Evolutionary conservation across 148 eudicot genomes (phyloP).

Genomic region (Limonium bicolor): DNA sequence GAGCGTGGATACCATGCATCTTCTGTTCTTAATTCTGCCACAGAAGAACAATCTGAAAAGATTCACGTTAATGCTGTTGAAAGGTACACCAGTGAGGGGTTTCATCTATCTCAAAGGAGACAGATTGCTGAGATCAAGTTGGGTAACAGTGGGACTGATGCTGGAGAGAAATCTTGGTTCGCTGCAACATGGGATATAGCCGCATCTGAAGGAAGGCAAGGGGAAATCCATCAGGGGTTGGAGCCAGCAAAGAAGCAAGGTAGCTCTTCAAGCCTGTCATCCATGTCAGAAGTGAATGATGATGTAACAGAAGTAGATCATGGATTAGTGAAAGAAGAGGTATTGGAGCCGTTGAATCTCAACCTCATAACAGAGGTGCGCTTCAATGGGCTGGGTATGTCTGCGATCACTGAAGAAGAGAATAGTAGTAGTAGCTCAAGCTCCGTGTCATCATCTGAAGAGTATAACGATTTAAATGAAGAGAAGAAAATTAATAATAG

Average conservation of each 20-base stretch:
- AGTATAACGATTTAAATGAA: neutral
- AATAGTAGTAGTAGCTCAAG: conserved; percentile 5
- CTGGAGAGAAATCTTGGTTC: conserved; percentile 8
- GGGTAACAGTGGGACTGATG: conserved; percentile 3
- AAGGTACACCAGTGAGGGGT: conserved; percentile 3
- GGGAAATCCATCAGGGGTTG: conserved; percentile 4
- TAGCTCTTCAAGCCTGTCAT: conserved; percentile 12
- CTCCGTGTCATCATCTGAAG: conserved; percentile 1
- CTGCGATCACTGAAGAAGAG: conserved; percentile 2
- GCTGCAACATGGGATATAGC: conserved; percentile 8
- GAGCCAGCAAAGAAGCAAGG: conserved; percentile 9
- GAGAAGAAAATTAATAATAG: too few relatives aligned
- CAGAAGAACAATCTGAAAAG: conserved; percentile 10
- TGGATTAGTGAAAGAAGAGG: conserved; percentile 6
- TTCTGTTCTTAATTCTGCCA: conserved; percentile 9
- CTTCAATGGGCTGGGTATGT: too few relatives aligned
- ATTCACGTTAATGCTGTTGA: conserved; percentile 4
- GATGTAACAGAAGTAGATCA: conserved; percentile 12
- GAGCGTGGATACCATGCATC: conserved; percentile 20
- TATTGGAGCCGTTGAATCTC: too few relatives aligned
- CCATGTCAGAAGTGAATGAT: conserved; percentile 3
- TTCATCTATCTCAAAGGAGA: conserved; percentile 5
- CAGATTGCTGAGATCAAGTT: conserved; percentile 5
- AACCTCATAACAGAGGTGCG: too few relatives aligned
- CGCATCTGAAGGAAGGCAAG: conserved; percentile 1